Base-by-base conservation (phyloP, 108 stramenopile species). In the Ochromonas danica region DNA sequence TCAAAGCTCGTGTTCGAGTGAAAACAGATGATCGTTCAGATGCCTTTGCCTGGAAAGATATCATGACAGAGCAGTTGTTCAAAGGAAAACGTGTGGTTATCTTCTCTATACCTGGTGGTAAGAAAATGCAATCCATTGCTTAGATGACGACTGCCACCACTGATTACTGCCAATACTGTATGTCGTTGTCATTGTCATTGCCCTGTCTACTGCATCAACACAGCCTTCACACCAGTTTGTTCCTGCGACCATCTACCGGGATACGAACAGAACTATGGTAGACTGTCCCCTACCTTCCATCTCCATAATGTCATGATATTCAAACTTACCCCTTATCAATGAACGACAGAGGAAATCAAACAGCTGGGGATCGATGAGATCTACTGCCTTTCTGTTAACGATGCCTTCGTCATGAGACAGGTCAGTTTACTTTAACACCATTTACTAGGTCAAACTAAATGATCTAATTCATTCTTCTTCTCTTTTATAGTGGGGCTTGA, bases 381-480 rank as follows among this genome's bases (percentile, higher is more conserved):
- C 3, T 89, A 87, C 81, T 89, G 86, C 71, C 42, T 89, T 38
- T 78, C 77, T 27, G 86, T 87, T 27, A 89, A 89, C 80, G 89
- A 89, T 78, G 89, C 89, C 1, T 89, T 89, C 80, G 89, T 89
- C 40, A 87, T 89, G 86, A 78, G 86, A 1, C 82, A n/a, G n/a
- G n/a, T n/a, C n/a, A 86, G 77, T 89, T 86, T 86, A 86, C 83
- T 0, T 71, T 87, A 27, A 51, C n/a, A n/a, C n/a, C n/a, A n/a
- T n/a, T n/a, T n/a, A n/a, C n/a, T n/a, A n/a, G n/a, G n/a, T n/a
- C n/a, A n/a, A n/a, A n/a, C n/a, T n/a, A n/a, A n/a, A n/a, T n/a
- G n/a, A n/a, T n/a, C n/a, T n/a, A n/a, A n/a, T n/a, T n/a, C n/a
- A n/a, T n/a, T n/a, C n/a, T n/a, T n/a, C n/a, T n/a, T n/a, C n/a